Conservation (phyloP, 306 rosid genomes). For the Castanea sativa region DNA sequence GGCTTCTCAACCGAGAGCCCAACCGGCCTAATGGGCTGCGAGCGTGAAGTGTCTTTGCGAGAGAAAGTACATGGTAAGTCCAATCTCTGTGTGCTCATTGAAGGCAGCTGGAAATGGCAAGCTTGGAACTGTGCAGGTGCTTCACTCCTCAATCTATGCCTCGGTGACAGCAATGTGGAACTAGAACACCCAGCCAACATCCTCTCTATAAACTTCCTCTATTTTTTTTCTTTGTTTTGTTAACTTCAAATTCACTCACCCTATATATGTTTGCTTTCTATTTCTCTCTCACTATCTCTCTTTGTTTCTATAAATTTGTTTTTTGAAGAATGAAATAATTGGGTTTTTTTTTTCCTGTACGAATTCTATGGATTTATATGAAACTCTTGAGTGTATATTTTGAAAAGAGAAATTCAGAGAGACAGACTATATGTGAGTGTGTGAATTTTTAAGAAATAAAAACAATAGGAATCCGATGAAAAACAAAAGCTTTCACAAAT, state of each 20-base stretch:
- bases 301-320: slow-evolving; percentile 21
- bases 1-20: slow-evolving; percentile 64
- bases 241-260: slow-evolving; percentile 40
- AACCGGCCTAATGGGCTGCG: slow-evolving; percentile 69
- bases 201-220: slow-evolving; percentile 56
- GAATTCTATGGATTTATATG: slow-evolving; percentile 7
- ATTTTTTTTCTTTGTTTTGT: slow-evolving; percentile 22
- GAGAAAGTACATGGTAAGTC: slow-evolving; percentile 86
- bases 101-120: slow-evolving; percentile 79
- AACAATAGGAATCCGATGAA: slow-evolving; percentile 91
- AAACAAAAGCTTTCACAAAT: slow-evolving; percentile 38
- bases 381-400: slow-evolving; percentile 16
- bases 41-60: slow-evolving; percentile 60
- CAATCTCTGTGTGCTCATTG: slow-evolving; percentile 97
- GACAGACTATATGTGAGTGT: slow-evolving; percentile 55
- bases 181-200: slow-evolving; percentile 99
- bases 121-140: slow-evolving; percentile 83
- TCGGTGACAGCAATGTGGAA: slow-evolving; percentile 95
- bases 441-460: slow-evolving; percentile 29
- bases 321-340: slow-evolving; percentile 18
- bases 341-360: not conserved
- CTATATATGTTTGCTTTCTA: slow-evolving; percentile 14
- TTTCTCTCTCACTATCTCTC: slow-evolving; percentile 28
- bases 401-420: slow-evolving; percentile 38
- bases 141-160: slow-evolving; percentile 98